Evolutionary conservation across 2,329 filamentous ascomycete genomes (phyloP).

Genomic region (Metarhizium anisopliae): DNA sequence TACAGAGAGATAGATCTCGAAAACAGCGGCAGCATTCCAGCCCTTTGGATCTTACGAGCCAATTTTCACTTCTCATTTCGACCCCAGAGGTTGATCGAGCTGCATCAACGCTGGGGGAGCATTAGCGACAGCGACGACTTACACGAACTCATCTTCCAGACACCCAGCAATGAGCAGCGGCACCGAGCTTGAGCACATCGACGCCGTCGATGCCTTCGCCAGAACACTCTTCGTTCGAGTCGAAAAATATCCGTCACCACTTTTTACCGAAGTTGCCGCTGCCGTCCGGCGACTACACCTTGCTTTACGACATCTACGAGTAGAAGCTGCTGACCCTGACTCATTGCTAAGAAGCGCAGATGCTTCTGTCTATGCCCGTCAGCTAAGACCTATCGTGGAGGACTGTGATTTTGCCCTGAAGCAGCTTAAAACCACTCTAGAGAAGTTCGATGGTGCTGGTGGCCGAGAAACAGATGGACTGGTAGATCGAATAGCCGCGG

Average conservation of each 20-base stretch:
- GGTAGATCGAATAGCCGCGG: conserved; percentile 30
- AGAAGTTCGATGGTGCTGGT: conserved; percentile 30
- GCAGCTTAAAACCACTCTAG: conserved; percentile 44
- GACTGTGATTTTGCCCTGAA: conserved; percentile 46
- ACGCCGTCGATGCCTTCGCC: conserved; percentile 46
- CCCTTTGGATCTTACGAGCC: not conserved
- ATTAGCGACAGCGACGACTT: not conserved
- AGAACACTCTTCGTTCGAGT: conserved; percentile 46
- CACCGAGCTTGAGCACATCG: conserved; percentile 36
- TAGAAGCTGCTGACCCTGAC: conserved; percentile 47
- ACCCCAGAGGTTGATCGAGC: not conserved
- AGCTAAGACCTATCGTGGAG: conserved; percentile 42
- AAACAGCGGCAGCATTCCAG: not conserved
- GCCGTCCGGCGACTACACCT: conserved; percentile 45
- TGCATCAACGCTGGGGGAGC: not conserved
- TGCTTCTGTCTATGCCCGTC: conserved; percentile 35
- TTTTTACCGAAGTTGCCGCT: conserved; percentile 39
- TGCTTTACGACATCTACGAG: conserved; percentile 47
- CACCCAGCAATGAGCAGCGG: conserved; percentile 21
- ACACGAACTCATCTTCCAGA: not conserved
- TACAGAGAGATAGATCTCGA: not conserved
- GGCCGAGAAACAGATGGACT: conserved; percentile 22
- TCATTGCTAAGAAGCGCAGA: conserved; percentile 41
- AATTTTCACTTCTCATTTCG: not conserved
- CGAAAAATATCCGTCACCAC: conserved; percentile 32